Conservation (phyloP, 345 rosid genomes). For the Ceriops tagal region DNA sequence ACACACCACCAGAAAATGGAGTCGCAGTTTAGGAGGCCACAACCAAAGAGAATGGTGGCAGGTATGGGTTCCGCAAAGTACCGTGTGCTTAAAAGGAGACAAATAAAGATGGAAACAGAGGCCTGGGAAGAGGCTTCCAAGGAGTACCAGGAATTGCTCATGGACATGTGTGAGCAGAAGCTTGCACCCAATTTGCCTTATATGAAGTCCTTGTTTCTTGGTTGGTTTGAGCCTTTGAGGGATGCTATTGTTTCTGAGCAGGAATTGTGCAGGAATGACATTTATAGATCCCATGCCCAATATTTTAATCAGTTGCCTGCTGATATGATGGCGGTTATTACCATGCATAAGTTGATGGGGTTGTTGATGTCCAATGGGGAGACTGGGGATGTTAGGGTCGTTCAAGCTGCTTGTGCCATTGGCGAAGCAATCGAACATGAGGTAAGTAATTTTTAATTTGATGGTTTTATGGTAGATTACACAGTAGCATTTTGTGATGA, state of each 20-base stretch:
- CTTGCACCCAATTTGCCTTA: conserved; percentile 94
- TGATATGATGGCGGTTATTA: conserved; percentile 88
- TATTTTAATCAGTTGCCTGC: conserved; percentile 60
- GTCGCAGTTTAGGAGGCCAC: conserved; percentile 28
- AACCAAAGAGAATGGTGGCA: conserved; percentile 40
- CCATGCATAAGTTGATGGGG: conserved; percentile 91
- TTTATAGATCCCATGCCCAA: conserved; percentile 41
- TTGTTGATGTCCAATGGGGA: conserved; percentile 70
- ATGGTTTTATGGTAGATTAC: background rate
- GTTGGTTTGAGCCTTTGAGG: conserved; percentile 92
- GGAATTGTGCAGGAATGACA: conserved; percentile 37
- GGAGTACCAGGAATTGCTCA: conserved; percentile 78
- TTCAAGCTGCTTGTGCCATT: conserved; percentile 69
- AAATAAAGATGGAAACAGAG: conserved; percentile 80
- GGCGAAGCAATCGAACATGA: conserved; percentile 97
- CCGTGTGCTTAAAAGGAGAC: conserved; percentile 51
- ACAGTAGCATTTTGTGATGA: background rate
- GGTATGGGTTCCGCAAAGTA: conserved; percentile 62
- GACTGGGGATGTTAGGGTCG: conserved; percentile 57
- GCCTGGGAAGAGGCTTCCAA: conserved; percentile 88
- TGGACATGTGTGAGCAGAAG: conserved; percentile 91
- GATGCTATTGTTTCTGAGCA: conserved; percentile 79
- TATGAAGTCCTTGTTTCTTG: conserved; percentile 77
- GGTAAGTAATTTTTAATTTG: conserved; percentile 38
- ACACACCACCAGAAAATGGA: conserved; percentile 36